Conservation (phyloP, 768 basidiomycete species). For the Tubosaeta sp. region DNA sequence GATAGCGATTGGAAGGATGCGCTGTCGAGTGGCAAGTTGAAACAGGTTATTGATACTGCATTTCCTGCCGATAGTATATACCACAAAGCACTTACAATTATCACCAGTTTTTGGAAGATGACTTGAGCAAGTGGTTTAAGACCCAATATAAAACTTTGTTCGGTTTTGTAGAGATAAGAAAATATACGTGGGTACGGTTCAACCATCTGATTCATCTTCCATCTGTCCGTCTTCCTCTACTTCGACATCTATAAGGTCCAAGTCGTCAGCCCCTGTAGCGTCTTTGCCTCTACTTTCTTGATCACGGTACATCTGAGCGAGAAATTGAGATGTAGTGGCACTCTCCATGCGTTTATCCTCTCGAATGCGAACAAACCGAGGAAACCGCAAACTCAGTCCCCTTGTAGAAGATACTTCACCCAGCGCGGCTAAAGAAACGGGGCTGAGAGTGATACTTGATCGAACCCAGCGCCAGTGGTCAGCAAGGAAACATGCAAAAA, state of each 20-base stretch:
- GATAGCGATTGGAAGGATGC: constrained; percentile 34
- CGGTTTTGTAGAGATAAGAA: too few species aligned
- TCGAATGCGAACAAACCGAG: constrained; percentile 71
- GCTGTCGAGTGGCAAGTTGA: constrained; percentile 23
- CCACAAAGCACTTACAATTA: constrained; percentile 20
- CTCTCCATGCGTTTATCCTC: constrained; percentile 72
- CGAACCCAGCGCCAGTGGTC: not conserved
- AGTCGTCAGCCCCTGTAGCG: constrained; percentile 46
- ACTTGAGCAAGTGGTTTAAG: not conserved
- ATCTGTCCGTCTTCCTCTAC: constrained; percentile 24
- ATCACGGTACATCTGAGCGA: constrained; percentile 63
- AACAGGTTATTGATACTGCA: constrained; percentile 21
- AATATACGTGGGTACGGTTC: not conserved
- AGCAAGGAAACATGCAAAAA: constrained; percentile 3
- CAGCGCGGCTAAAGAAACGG: constrained; percentile 76
- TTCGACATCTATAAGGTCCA: constrained; percentile 57
- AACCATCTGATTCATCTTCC: constrained; percentile 29
- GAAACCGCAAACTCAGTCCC: constrained; percentile 84
- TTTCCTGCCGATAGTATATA: constrained; percentile 28
- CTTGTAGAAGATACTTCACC: constrained; percentile 52
- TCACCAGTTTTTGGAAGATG: constrained; percentile 16
- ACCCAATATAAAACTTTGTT: too few species aligned
- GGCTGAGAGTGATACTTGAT: constrained; percentile 73
- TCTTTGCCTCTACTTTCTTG: constrained; percentile 46
- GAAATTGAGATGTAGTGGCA: constrained; percentile 67